phyloP scores from a whole-genome alignment of 2,329 filamentous ascomycete species.

The Colletotrichum incanum region DNA sequence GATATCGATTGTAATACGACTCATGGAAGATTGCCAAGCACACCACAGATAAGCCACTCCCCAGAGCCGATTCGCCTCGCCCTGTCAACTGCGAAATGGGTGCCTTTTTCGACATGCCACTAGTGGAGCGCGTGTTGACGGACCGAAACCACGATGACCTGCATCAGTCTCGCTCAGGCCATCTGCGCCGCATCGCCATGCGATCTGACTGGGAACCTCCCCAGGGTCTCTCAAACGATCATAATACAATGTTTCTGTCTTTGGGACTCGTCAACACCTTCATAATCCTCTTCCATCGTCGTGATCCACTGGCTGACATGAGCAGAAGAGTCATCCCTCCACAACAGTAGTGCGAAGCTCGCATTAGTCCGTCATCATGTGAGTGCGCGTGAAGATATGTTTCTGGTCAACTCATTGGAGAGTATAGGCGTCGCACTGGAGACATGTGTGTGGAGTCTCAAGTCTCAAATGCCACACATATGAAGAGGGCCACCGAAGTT shows the following conservation, averaged over 20 bases:
- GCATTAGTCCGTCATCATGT: conserved; percentile 44
- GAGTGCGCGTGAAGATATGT: conserved; percentile 37
- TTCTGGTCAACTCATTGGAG: conserved; percentile 28
- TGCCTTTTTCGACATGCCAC: conserved; percentile 26
- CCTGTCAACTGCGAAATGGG: conserved; percentile 22
- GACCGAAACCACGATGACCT: conserved; percentile 41
- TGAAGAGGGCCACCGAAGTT: conserved; percentile 1
- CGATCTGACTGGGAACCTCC: conserved; percentile 29
- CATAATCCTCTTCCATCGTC: neutral
- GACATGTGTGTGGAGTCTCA: conserved; percentile 21
- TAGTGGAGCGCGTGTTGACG: conserved; percentile 32
- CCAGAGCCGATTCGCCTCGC: conserved; percentile 4
- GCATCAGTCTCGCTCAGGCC: conserved; percentile 40
- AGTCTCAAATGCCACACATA: conserved; percentile 9
- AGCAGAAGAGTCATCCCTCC: conserved; percentile 37
- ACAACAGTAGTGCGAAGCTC: conserved; percentile 33
- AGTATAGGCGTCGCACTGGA: conserved; percentile 17
- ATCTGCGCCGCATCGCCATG: conserved; percentile 40
- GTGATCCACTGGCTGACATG: conserved; percentile 30
- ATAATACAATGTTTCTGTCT: neutral
- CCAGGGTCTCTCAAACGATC: conserved; percentile 11
- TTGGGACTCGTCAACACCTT: conserved; percentile 13
- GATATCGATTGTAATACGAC: conserved; percentile 36
- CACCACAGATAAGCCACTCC: conserved; percentile 27
- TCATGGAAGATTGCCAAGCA: conserved; percentile 37